A percentile compares a stretch with the other conserved stretches of the same genome.
These are phyloP conservation scores for Fusarium transvaalense DNA, from an alignment of 2,329 filamentous ascomycete species.

Conservation along the genomic window DNA sequence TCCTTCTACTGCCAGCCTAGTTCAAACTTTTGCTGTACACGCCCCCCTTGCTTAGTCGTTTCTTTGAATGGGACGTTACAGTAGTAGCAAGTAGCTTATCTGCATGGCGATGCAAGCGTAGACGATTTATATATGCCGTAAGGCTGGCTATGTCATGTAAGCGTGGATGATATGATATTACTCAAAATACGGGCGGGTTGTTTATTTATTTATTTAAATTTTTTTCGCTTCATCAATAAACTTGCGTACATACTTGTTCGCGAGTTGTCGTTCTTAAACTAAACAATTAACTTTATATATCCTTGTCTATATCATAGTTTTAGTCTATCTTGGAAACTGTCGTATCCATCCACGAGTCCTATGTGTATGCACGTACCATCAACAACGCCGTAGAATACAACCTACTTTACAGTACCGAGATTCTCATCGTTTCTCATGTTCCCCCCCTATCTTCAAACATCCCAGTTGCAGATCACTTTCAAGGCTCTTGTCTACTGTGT, in stretches of 20 bases:
- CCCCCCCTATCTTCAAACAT: conserved; percentile 7
- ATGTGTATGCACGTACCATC: conserved; percentile 24
- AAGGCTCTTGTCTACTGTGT: conserved; percentile 1
- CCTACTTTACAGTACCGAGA: conserved; percentile 13
- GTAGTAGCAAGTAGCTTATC: conserved; percentile 18
- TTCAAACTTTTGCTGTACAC: conserved; percentile 22
- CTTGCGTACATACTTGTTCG: neutral
- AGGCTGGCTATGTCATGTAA: conserved; percentile 6
- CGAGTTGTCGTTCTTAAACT: neutral
- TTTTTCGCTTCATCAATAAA: neutral
- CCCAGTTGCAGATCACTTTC: conserved; percentile 33
- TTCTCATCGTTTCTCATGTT: conserved; percentile 23
- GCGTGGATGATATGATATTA: neutral
- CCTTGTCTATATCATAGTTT: conserved; percentile 29
- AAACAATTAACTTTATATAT: neutral
- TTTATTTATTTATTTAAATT: neutral
- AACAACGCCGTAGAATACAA: conserved; percentile 34
- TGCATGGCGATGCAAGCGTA: conserved; percentile 15
- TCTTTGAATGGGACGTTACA: conserved; percentile 23
- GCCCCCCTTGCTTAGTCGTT: conserved; percentile 38
- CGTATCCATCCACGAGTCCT: conserved; percentile 26
- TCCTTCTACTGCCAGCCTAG: neutral
- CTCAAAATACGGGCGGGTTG: neutral
- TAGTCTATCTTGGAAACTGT: conserved; percentile 7
- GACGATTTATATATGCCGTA: conserved; percentile 5